Evolutionary conservation across 345 rosid genomes (phyloP).

Genomic region (Gossypium longicalyx): DNA sequence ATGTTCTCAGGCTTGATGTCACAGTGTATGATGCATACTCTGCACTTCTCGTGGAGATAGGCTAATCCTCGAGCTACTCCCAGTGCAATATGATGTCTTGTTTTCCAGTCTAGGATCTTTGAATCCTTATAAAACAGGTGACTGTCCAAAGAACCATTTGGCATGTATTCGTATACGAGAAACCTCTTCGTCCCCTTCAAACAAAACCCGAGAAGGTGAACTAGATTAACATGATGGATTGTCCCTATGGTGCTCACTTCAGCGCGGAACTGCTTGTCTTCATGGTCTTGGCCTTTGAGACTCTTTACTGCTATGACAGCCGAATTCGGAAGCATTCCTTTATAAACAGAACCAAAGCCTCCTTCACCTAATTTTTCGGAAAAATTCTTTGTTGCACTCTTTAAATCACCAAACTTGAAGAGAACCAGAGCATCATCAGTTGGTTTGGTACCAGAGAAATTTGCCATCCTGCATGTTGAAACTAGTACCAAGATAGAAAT

Average conservation of each 20-base stretch:
- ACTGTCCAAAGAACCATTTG: constrained; percentile 46
- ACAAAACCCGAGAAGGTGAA: constrained; percentile 9
- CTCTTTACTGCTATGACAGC: constrained; percentile 50
- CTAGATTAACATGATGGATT: constrained; percentile 12
- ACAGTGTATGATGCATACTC: constrained; percentile 49
- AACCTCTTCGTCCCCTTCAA: neutral
- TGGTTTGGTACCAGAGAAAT: neutral
- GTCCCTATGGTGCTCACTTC: constrained; percentile 12
- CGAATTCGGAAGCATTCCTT: constrained; percentile 43
- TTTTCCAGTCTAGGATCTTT: constrained; percentile 48
- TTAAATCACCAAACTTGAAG: neutral
- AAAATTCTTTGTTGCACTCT: constrained; percentile 42
- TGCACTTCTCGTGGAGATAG: constrained; percentile 62
- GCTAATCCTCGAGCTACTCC: constrained; percentile 58
- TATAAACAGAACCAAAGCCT: constrained; percentile 59
- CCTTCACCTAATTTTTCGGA: constrained; percentile 50
- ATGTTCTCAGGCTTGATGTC: constrained; percentile 58
- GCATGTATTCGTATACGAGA: constrained; percentile 10
- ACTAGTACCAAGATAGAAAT: neutral
- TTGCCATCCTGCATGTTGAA: neutral
- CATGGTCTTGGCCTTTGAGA: constrained; percentile 51
- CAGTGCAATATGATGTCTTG: constrained; percentile 45
- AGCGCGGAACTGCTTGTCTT: constrained; percentile 34
- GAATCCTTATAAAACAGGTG: constrained; percentile 33
- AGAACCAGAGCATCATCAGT: neutral